Evolutionary conservation across 352 stramenopile species (phyloP), one percentile per base, ranked within the genome.

Genomic region (Phytopythium vexans): DNA sequence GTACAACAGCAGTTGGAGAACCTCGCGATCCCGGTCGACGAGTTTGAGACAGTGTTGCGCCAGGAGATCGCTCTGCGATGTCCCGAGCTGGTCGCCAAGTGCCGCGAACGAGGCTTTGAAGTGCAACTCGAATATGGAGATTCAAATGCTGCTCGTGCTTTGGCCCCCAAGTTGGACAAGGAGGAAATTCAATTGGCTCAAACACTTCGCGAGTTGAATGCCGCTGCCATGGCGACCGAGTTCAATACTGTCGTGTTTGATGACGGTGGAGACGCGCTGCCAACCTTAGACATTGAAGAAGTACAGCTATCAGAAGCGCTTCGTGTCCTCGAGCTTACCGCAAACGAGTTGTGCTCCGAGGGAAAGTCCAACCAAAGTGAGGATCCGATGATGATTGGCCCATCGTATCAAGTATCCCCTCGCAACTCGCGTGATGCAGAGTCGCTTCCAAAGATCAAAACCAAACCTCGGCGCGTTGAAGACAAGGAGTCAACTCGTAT

Each of bases 11-110:
- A 47, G 42, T 27, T 59, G 37, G 37, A 16, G 8, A 51, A 59
- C 36, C 39, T 16, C 10, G 37, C 45, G 14, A 53, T 58, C 42
- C 40, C 42, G 8, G 6, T 16, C 1, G 43, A 54, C 38, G 42
- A 61, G 44, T 63, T 70, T 11, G 62, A 70, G 53, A 49, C 45
- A n/a, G 33, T 59, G 7, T 16, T 66, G 16, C 27, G 56, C 8
- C 56, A 66, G 44, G 52, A 65, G 49, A 62, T 70, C 12, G 52
- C 21, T 2, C 42, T 65, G 14, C 45, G 47, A 41, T 43, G 60
- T 9, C 62, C 56, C 8, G 32, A 62, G 36, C 40, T 65, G 9
- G 6, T 70, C 4, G 49, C 43, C 0, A 39, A 70, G 16, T 60
- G 51, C 11, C 21, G 47, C 3, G n/a, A 21, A 1, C 39, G 35